Percentiles rank a stretch among this genome's conserved stretches.
phyloP scores from a whole-genome alignment of 768 basidiomycete species.

The Rhodotorula toruloides region DNA sequence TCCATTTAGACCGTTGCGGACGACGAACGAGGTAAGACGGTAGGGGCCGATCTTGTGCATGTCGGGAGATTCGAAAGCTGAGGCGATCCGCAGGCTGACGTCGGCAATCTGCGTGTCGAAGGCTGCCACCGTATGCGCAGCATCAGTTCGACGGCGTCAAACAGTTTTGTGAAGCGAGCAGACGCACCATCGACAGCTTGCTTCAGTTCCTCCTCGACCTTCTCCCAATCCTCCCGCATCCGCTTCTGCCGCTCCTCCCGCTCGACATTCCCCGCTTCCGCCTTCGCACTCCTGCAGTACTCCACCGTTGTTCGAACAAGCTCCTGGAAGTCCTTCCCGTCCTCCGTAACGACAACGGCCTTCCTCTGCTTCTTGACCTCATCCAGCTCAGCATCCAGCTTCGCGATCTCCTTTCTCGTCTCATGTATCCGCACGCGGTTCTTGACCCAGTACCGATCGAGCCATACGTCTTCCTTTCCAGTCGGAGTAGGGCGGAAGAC shows the following conservation, averaged over 20 bases:
- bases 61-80: not conserved
- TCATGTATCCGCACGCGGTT: not conserved
- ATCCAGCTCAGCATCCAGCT: not conserved
- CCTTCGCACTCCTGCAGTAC: not conserved
- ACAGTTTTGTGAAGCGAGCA: too few relatives aligned
- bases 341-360: not conserved
- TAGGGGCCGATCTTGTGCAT: constrained; percentile 12
- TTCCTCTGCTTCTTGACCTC: not conserved
- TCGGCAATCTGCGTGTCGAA: constrained; percentile 3
- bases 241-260: constrained; percentile 5
- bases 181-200: not conserved
- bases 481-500: not conserved
- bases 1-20: constrained; percentile 29
- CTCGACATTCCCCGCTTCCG: not conserved
- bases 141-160: not conserved
- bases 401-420: not conserved
- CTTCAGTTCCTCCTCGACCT: constrained; percentile 3
- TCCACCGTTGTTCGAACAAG: constrained; percentile 6
- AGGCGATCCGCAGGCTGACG: not conserved
- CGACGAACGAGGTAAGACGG: constrained; percentile 11
- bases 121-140: not conserved
- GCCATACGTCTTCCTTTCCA: not conserved
- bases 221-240: constrained; percentile 13
- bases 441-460: constrained; percentile 27
- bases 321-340: constrained; percentile 14